Evolutionary conservation across 2,329 filamentous ascomycete species (phyloP), one percentile per base, ranked within the genome.

Genomic region (Claviceps maximensis): DNA sequence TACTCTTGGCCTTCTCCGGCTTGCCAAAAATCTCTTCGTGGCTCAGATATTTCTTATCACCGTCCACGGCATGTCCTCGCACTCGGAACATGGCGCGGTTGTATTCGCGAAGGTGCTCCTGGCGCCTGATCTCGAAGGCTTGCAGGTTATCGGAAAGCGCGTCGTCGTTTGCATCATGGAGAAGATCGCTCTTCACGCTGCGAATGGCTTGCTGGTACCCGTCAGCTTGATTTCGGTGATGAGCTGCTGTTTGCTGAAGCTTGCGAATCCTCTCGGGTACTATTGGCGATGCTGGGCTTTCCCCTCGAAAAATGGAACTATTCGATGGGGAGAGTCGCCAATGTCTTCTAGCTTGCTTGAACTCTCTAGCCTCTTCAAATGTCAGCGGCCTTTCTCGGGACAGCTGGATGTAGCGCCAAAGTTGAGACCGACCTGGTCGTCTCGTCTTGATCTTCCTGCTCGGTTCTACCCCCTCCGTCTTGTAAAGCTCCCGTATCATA

Each of bases 401-500:
- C 40, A 66, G 57, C 53, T 61, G 57, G 23, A 58, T 60, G 52
- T 66, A 68, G 50, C 62, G 59, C 57, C 62, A 62, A 25, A 70
- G 61, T 53, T 70, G 67, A 12, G 64, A 52, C 25, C 59, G 60
- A 36, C 66, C 67, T 9, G 68, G 67, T 41, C 62, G 60, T 54
- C 62, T 61, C 21, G 62, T 67, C 41, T 62, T 62, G 31, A 60
- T 57, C 51, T 64, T 60, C 46, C 61, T 58, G 45, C 52, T 59
- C 31, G 61, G 62, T 27, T 59, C 56, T 33, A 70, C 59, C 15
- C 64, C 62, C 9, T 64, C 56, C 17, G 66, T 58, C 10, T 53
- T 57, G 54, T 65, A 67, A 15, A 71, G 55, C 47, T 71, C 67
- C 13, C 67, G 62, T 29, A 70, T 62, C 40, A 72, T 60, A 52